phyloP scores from a whole-genome alignment of 2,329 filamentous ascomycete genomes.

The Aspergillus aculeatinus region DNA sequence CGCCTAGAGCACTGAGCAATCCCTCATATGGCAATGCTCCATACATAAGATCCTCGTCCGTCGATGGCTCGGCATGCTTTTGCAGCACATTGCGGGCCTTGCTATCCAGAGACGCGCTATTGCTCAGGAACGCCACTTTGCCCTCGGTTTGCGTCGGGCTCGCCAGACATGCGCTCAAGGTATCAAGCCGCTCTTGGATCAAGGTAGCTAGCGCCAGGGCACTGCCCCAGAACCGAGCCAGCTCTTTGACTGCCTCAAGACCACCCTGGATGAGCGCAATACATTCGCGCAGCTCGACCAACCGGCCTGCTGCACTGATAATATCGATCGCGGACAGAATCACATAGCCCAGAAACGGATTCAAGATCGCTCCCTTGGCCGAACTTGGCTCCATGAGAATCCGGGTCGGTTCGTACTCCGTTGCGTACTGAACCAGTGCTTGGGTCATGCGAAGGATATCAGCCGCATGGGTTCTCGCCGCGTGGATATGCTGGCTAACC shows the following conservation, averaged over 20 bases:
- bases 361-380: constrained; percentile 48
- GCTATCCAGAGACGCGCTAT: constrained; percentile 40
- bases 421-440: constrained; percentile 25
- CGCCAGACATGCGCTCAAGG: constrained; percentile 41
- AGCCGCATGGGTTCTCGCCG: constrained; percentile 54
- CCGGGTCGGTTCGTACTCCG: constrained; percentile 23
- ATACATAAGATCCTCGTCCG: constrained; percentile 47
- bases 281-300: constrained; percentile 52
- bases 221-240: constrained; percentile 61
- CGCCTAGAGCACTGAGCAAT: constrained; percentile 33
- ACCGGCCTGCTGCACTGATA: constrained; percentile 58
- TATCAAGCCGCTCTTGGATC: constrained; percentile 49
- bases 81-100: constrained; percentile 32
- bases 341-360: constrained; percentile 63
- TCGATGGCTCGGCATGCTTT: constrained; percentile 17
- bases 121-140: constrained; percentile 40
- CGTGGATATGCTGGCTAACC: constrained; percentile 48
- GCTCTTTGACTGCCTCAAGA: constrained; percentile 55
- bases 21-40: constrained; percentile 29
- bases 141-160: constrained; percentile 34
- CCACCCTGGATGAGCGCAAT: constrained; percentile 57
- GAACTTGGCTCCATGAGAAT: constrained; percentile 17
- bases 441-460: constrained; percentile 50
- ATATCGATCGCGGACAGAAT: constrained; percentile 66
- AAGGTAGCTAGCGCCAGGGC: constrained; percentile 52